Percentiles rank a stretch among this genome's conserved stretches.
Evolutionary conservation across 352 stramenopile species (phyloP).

Genomic region (Pythium aquatile): DNA sequence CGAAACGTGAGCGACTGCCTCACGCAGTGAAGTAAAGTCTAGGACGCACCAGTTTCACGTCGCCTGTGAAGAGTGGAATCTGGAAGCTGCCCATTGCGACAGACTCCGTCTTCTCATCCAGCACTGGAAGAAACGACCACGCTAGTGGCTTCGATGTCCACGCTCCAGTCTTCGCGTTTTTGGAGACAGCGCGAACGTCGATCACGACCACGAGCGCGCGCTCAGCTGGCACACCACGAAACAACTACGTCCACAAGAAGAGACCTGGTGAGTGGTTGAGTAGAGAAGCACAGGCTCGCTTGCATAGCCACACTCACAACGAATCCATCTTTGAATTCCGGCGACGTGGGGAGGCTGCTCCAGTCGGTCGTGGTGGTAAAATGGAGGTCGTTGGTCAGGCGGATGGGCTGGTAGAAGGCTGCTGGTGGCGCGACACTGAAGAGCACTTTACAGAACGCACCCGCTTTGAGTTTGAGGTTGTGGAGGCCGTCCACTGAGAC

Average conservation of each 20-base stretch:
- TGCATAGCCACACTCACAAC: conserved; percentile 29
- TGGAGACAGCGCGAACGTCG: conserved; percentile 49
- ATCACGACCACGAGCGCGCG: conserved; percentile 43
- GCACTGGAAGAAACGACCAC: conserved; percentile 64
- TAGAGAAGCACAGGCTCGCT: background rate
- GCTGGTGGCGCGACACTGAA: conserved; percentile 52
- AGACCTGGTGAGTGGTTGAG: background rate
- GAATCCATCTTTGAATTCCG: conserved; percentile 62
- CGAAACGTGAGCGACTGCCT: background rate
- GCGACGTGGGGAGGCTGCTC: conserved; percentile 49
- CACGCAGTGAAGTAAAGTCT: background rate
- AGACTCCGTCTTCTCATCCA: conserved; percentile 31
- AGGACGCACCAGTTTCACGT: conserved; percentile 56
- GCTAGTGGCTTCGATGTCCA: conserved; percentile 49
- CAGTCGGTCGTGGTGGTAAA: conserved; percentile 67
- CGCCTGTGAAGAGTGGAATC: conserved; percentile 59
- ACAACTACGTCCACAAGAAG: conserved; percentile 33
- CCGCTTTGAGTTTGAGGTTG: conserved; percentile 57
- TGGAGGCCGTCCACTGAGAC: conserved; percentile 63
- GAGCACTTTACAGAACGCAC: conserved; percentile 52
- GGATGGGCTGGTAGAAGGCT: conserved; percentile 60
- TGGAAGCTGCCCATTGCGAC: conserved; percentile 46
- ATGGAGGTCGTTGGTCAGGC: conserved; percentile 46
- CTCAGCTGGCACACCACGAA: conserved; percentile 37
- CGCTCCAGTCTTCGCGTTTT: conserved; percentile 42